A percentile compares a stretch with the other conserved stretches of the same genome.
phyloP scores from a whole-genome alignment of 495 filamentous ascomycete genomes.

The Aspergillus cavernicola region DNA sequence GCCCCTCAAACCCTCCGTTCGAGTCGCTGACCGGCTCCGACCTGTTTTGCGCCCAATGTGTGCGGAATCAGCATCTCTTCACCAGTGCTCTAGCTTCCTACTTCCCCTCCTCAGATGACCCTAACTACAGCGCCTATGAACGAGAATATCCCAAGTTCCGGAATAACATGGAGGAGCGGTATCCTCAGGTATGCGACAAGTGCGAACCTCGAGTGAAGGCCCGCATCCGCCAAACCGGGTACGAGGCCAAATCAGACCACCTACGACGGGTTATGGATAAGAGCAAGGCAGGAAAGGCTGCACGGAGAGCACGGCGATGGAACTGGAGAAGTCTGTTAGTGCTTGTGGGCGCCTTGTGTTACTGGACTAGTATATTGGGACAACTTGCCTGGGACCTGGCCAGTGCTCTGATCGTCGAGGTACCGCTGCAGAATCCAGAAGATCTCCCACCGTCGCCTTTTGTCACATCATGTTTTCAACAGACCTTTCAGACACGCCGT shows the following conservation, averaged over 20 bases:
- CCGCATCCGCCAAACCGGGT: constrained; percentile 62
- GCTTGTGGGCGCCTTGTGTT: constrained; percentile 48
- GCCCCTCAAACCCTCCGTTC: constrained; percentile 29
- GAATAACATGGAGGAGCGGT: constrained; percentile 63
- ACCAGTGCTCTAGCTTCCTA: constrained; percentile 65
- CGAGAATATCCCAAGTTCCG: constrained; percentile 57
- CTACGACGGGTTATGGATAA: constrained; percentile 68
- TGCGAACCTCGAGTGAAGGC: constrained; percentile 66
- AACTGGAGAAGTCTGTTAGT: constrained; percentile 51
- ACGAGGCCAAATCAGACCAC: constrained; percentile 76
- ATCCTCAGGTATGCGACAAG: constrained; percentile 77
- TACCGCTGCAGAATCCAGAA: constrained; percentile 12
- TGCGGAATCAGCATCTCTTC: constrained; percentile 78
- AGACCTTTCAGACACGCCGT: constrained; percentile 18
- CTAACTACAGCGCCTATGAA: constrained; percentile 55
- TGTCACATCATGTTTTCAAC: constrained; percentile 27
- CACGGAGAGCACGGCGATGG: constrained; percentile 33
- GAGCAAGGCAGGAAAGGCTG: constrained; percentile 46
- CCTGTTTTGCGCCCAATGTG: constrained; percentile 75
- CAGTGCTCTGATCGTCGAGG: constrained; percentile 22
- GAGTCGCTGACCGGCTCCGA: constrained; percentile 34
- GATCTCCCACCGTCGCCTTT: constrained; percentile 11
- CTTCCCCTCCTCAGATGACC: constrained; percentile 63
- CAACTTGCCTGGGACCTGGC: constrained; percentile 43
- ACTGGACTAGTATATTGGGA: constrained; percentile 46